Percentiles rank a stretch among this genome's conserved stretches.
phyloP scores from a whole-genome alignment of 2,329 filamentous ascomycete species.

The Arthrobotrys pseudoclavata region DNA sequence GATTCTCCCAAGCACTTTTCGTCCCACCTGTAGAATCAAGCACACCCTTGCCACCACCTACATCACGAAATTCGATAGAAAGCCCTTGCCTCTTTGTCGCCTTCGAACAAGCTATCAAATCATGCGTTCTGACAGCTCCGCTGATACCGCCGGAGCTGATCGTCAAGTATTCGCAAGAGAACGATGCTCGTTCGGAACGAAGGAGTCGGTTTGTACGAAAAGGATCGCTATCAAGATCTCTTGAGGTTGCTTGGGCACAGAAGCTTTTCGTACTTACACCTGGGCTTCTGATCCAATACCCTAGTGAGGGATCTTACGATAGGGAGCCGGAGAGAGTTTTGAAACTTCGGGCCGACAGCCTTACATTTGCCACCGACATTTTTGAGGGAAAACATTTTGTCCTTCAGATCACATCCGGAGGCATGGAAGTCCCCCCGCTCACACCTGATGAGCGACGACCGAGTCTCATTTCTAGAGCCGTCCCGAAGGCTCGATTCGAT shows the following conservation, averaged over 20 bases:
- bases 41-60: constrained; percentile 20
- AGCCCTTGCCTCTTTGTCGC: constrained; percentile 52
- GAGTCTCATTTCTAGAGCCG: constrained; percentile 43
- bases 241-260: constrained; percentile 46
- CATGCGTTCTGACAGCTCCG: constrained; percentile 42
- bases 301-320: constrained; percentile 55
- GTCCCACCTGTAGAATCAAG: constrained; percentile 42
- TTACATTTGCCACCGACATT: constrained; percentile 53
- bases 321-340: constrained; percentile 55
- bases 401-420: constrained; percentile 49
- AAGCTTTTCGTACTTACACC: constrained; percentile 51
- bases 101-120: constrained; percentile 56
- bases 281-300: constrained; percentile 51
- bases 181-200: constrained; percentile 44
- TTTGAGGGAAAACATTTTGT: constrained; percentile 58
- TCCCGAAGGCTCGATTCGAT: constrained; percentile 52
- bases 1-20: constrained; percentile 58
- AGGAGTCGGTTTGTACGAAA: constrained; percentile 55
- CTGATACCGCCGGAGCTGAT: constrained; percentile 55
- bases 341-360: constrained; percentile 46
- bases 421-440: constrained; percentile 37
- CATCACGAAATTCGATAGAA: constrained; percentile 42
- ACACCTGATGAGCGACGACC: constrained; percentile 55
- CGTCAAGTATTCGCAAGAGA: constrained; percentile 48
- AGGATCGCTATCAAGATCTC: constrained; percentile 43